Evolutionary conservation across 805 yeast genomes (phyloP), one percentile per base, ranked within the genome.

Genomic region (Kazachstania kunashirensis): DNA sequence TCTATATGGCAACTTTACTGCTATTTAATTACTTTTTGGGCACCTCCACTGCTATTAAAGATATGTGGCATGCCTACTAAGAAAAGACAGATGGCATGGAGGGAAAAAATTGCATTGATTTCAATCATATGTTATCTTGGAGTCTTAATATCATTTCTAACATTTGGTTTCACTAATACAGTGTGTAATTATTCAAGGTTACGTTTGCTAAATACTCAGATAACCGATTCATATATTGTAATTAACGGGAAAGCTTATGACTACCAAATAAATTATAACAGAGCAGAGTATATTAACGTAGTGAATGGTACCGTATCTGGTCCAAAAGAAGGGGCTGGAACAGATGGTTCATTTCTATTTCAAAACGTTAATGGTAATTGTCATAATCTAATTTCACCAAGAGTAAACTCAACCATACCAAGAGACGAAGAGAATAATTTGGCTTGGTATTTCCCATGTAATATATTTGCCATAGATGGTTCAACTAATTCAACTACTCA

Each of bases 371-470:
- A 86, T 55, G 94, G 94, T 15, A 78, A 88, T 57, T 89, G 98
- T 63, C 78, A 76, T 56, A 79, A 77, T 26, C 62, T 88, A 34
- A 81, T 89, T 39, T 68, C 55, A 5, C 94, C 96, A 33, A 75
- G 73, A 44, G 73, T 64, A 3, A 72, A 79, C 53, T 73, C 83
- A 47, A 49, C 81, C 0, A 88, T 89, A 40, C 97, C 96, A 1
- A 60, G 65, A 43, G 68, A 73, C 39, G 67, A 63, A 28, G 70
- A 73, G 23, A 78, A 75, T 21, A 69, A 73, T 21, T 57, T 92
- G 48, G 97, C 95, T 11, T 89, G 96, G 95, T 92, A 92, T 63
- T 85, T 88, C 79, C 97, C 98, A 2, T 92, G 98, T 65, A 78
- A 78, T 48, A 43, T 82, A 21, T 65, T 76, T 36, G 59, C 67